Base-by-base conservation (phyloP, 2,329 filamentous ascomycete genomes). In the Byssothecium circinans region DNA sequence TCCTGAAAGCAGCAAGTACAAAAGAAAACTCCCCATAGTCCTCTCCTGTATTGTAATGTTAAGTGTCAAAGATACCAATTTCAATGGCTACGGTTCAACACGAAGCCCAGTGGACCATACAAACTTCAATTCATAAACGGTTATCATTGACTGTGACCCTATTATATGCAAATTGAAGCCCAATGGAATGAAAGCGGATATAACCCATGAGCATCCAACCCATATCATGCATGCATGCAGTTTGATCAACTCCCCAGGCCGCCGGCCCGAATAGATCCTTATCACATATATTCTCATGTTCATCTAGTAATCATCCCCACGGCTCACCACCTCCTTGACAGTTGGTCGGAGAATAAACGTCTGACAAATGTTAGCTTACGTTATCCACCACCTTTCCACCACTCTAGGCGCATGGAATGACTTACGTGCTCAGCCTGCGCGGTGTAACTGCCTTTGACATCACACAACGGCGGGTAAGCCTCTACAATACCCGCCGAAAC, bases 381-480 rank as follows among this genome's bases (percentile, higher is more conserved):
- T 1, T n/a, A n/a, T n/a, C n/a, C n/a, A n/a, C n/a, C n/a, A n/a
- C n/a, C 17, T 18, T 20, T 4, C 4, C 11, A 4, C 19, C 4
- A 5, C 32, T 11, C 4, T 4, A 8, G 17, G 10, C 6, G 6
- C n/a, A 8, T 14, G 22, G 12, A 15, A 14, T 32, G 20, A 82
- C 88, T 81, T 75, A 95, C 91, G 76, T 96, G 91, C 78, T 96
- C 91, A 68, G 85, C 95, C 70, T 96, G 91, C 55, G 91, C 92
- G 20, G 91, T 95, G 72, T 95, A 96, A 20, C 89, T 95, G 49
- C 92, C 92, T 81, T 95, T 95, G 74, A 91, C 85, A 75, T 96
- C 91, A 60, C 88, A 86, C 60, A 96, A 78, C 23, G 91, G 91
- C 32, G 91, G 90, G 69, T 96, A 96, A 35, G 88, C 84, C 74